Percentiles rank a stretch among this genome's conserved stretches.
Conservation (phyloP, 345 rosid genomes). For the Corchorus capsularis region DNA sequence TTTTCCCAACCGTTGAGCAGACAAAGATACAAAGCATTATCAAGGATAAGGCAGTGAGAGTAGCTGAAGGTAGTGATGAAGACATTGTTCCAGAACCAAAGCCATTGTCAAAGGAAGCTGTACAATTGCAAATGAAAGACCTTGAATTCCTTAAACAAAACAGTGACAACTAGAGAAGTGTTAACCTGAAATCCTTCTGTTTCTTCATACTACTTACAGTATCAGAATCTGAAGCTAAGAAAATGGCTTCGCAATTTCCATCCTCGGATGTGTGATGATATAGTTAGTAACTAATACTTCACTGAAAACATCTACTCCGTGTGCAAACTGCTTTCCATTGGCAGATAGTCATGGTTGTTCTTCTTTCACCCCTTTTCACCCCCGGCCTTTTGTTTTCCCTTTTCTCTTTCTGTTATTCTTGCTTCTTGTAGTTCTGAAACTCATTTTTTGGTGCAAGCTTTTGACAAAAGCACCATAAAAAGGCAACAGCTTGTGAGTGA, state of each 20-base stretch:
- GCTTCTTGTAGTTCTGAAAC: not conserved
- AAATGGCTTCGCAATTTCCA: slow-evolving; percentile 1
- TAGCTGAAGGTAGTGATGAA: slow-evolving; percentile 63
- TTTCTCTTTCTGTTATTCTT: not conserved
- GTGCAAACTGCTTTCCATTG: not conserved
- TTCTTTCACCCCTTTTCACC: not conserved
- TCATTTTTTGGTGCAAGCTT: not conserved
- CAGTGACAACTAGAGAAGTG: slow-evolving; percentile 41
- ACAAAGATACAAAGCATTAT: slow-evolving; percentile 60
- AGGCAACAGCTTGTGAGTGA: not conserved
- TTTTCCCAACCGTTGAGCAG: slow-evolving; percentile 63
- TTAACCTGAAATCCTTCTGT: not conserved
- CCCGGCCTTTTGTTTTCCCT: not conserved
- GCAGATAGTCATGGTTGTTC: not conserved
- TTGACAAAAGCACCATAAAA: not conserved
- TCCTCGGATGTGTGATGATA: not conserved
- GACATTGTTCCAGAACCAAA: slow-evolving; percentile 43
- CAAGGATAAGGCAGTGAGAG: slow-evolving; percentile 59
- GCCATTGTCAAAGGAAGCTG: slow-evolving; percentile 75
- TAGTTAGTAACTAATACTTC: not conserved
- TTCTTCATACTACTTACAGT: not conserved
- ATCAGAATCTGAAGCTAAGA: slow-evolving; percentile 2
- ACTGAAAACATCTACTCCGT: not conserved
- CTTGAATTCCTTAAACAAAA: slow-evolving; percentile 84
- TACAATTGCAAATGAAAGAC: slow-evolving; percentile 85